Conservation (phyloP, 2,329 filamentous ascomycete genomes). For the Rhexocercosporidium sp. region DNA sequence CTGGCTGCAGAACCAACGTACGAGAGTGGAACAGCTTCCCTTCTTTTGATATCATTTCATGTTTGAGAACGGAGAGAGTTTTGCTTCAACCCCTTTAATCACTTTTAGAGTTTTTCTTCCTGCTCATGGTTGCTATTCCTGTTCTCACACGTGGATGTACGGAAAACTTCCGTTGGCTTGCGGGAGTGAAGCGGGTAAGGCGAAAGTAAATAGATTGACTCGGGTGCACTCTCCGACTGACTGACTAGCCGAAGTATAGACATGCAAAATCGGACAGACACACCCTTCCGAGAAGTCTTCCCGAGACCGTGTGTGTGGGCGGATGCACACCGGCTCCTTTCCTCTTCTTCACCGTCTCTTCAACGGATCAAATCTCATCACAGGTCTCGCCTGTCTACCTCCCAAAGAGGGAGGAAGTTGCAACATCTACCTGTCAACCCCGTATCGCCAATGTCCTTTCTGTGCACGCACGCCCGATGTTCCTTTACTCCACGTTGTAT, state of each 20-base stretch:
- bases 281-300: neutral
- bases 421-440: neutral
- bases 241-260: neutral
- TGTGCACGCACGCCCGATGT: slow-evolving; percentile 17
- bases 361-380: neutral
- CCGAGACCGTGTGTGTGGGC: neutral
- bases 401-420: slow-evolving; percentile 4
- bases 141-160: neutral
- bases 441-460: slow-evolving; percentile 2
- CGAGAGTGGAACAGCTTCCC: neutral
- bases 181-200: neutral
- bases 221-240: neutral
- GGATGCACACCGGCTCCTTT: neutral
- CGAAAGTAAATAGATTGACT: neutral
- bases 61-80: neutral
- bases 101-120: neutral
- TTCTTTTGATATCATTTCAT: neutral
- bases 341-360: neutral
- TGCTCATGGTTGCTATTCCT: neutral
- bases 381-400: neutral
- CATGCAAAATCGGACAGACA: neutral
- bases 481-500: slow-evolving; percentile 8
- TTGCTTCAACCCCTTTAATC: neutral
- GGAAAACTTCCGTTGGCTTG: neutral
- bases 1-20: slow-evolving; percentile 3